Percentiles rank a stretch among this genome's conserved stretches.
Evolutionary conservation across 2,329 filamentous ascomycete genomes (phyloP).

Genomic region (Neonectria punicea): DNA sequence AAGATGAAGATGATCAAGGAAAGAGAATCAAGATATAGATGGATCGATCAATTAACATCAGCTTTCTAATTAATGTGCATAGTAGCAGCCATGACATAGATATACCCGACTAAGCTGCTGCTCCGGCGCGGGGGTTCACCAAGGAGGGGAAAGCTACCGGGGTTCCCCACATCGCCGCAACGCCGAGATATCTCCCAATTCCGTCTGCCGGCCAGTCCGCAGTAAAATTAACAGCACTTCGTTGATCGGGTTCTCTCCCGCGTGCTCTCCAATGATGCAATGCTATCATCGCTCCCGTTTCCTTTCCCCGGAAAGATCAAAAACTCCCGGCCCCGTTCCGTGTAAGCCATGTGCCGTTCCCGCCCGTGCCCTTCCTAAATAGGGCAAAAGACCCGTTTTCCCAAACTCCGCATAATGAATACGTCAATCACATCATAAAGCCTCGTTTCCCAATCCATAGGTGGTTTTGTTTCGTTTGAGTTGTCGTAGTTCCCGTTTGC

Average conservation of each 20-base stretch:
- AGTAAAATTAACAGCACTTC: not conserved
- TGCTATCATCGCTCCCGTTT: not conserved
- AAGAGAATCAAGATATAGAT: not conserved
- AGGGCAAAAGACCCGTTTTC: constrained; percentile 22
- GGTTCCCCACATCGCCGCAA: constrained; percentile 31
- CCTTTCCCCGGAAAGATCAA: not conserved
- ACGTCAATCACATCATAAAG: constrained; percentile 15
- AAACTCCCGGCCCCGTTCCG: not conserved
- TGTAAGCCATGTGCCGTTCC: constrained; percentile 1
- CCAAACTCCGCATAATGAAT: constrained; percentile 11
- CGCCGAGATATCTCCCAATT: constrained; percentile 31
- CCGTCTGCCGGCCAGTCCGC: not conserved
- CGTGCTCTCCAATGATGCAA: not conserved
- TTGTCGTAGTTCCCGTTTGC: not conserved
- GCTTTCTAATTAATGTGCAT: not conserved
- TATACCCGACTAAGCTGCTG: not conserved
- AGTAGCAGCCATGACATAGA: constrained; percentile 7
- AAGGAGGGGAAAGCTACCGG: constrained; percentile 26
- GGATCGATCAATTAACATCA: constrained; percentile 3
- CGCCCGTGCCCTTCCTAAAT: constrained; percentile 10
- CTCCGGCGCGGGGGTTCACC: constrained; percentile 5
- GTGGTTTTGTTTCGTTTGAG: not conserved
- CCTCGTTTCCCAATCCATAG: not conserved
- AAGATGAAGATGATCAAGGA: not conserved
- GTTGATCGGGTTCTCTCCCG: not conserved